phyloP scores from a whole-genome alignment of 495 filamentous ascomycete species.

The Clohesyomyces aquaticus region DNA sequence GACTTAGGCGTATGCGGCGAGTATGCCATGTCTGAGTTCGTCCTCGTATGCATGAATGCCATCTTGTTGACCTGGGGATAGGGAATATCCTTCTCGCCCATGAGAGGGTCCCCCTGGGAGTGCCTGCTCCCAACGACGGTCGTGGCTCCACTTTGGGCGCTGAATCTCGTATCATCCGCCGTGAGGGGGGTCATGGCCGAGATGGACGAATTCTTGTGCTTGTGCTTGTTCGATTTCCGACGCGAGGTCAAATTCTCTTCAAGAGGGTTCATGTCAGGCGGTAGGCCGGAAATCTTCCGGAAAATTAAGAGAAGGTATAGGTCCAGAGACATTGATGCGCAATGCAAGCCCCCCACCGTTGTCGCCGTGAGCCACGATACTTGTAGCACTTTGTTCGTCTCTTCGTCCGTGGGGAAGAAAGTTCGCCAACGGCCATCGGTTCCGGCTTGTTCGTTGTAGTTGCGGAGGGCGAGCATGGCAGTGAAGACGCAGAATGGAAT shows the following conservation, averaged over 20 bases:
- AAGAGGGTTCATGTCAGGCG: slow-evolving; percentile 90
- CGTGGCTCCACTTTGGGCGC: slow-evolving; percentile 52
- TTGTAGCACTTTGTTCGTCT: slow-evolving; percentile 60
- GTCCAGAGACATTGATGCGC: slow-evolving; percentile 68
- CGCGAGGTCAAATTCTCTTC: slow-evolving; percentile 84
- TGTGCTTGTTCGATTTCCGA: slow-evolving; percentile 57
- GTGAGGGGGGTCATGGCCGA: slow-evolving; percentile 61
- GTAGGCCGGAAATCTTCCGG: slow-evolving; percentile 75
- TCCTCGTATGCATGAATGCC: slow-evolving; percentile 39
- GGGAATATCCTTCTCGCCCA: slow-evolving; percentile 46
- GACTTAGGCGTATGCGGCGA: slow-evolving; percentile 41
- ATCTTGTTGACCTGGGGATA: slow-evolving; percentile 38
- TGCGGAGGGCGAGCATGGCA: slow-evolving; percentile 58
- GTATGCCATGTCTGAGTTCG: slow-evolving; percentile 35
- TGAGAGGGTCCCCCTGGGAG: slow-evolving; percentile 59
- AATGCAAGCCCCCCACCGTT: slow-evolving; percentile 66
- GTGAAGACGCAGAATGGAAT: slow-evolving; percentile 79
- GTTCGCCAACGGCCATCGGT: slow-evolving; percentile 63
- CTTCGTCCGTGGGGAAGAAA: slow-evolving; percentile 55
- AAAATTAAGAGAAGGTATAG: slow-evolving; percentile 75
- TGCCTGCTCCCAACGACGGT: slow-evolving; percentile 50
- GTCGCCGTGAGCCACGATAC: slow-evolving; percentile 67
- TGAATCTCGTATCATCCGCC: slow-evolving; percentile 51
- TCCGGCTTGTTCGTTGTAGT: slow-evolving; percentile 52
- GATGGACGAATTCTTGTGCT: slow-evolving; percentile 77